A percentile compares a stretch with the other conserved stretches of the same genome.
These are phyloP conservation scores for Neurospora sp. DNA, from an alignment of 495 filamentous ascomycete genomes.

Conservation along the genomic window DNA sequence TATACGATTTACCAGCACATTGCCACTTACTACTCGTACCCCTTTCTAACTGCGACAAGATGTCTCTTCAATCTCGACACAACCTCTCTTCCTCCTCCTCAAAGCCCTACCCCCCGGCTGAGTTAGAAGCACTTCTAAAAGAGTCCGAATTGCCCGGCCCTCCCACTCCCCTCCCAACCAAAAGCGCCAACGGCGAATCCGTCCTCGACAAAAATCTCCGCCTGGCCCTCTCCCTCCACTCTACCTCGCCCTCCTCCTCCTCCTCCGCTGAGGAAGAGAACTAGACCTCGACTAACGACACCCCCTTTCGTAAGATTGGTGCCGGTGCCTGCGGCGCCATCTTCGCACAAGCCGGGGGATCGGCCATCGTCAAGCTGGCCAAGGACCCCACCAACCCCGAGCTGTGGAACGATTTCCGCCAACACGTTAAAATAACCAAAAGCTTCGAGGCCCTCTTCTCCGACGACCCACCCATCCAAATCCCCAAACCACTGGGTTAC, in stretches of 20 bases:
- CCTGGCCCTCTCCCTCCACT: neutral
- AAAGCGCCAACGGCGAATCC: neutral
- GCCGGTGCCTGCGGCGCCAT: slow-evolving; percentile 13
- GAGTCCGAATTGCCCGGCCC: neutral
- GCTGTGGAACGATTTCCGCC: slow-evolving; percentile 5
- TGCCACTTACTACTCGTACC: neutral
- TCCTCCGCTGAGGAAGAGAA: neutral
- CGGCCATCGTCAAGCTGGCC: slow-evolving; percentile 4
- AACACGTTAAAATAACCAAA: neutral
- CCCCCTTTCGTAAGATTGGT: slow-evolving; percentile 5
- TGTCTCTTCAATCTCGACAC: neutral
- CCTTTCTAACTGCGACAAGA: neutral
- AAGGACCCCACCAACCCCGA: neutral
- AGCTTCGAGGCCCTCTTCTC: neutral
- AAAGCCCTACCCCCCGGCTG: neutral
- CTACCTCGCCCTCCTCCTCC: neutral
- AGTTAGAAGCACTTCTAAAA: neutral
- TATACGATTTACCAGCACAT: neutral
- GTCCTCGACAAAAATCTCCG: neutral
- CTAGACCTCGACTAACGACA: neutral
- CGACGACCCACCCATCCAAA: neutral
- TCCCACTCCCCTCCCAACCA: neutral
- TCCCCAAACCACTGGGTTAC: slow-evolving; percentile 1
- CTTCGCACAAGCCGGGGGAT: neutral
- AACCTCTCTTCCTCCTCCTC: neutral